phyloP scores from a whole-genome alignment of 306 rosid species.

The Senna tora region DNA sequence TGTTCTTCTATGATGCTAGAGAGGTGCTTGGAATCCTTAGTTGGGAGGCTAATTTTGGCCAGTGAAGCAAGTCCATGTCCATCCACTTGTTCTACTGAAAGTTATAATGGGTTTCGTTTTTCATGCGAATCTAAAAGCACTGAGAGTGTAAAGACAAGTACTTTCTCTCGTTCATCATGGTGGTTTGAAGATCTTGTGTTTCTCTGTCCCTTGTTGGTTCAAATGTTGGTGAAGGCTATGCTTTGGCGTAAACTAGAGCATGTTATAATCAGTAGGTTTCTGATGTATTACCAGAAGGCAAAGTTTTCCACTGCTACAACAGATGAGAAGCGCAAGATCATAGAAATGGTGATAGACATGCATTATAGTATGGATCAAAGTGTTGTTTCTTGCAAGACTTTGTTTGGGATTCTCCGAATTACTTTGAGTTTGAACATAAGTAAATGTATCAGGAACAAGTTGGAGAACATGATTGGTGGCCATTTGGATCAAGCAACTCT shows the following conservation, averaged over 20 bases:
- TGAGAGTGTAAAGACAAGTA: slow-evolving; percentile 54
- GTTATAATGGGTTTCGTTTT: slow-evolving; percentile 61
- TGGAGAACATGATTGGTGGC: slow-evolving; percentile 66
- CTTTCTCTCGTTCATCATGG: slow-evolving; percentile 54
- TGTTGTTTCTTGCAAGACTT: slow-evolving; percentile 43
- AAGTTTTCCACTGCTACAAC: slow-evolving; percentile 45
- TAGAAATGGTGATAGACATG: slow-evolving; percentile 51
- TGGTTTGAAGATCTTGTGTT: slow-evolving; percentile 69
- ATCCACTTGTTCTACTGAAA: slow-evolving; percentile 60
- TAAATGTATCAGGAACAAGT: slow-evolving; percentile 52
- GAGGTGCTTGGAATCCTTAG: slow-evolving; percentile 57
- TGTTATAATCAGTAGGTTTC: slow-evolving; percentile 51
- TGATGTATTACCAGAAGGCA: slow-evolving; percentile 60
- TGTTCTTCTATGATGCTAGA: slow-evolving; percentile 45
- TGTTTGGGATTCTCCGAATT: slow-evolving; percentile 59
- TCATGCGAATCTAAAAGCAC: slow-evolving; percentile 71
- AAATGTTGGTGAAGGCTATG: slow-evolving; percentile 55
- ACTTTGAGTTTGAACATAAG: slow-evolving; percentile 45
- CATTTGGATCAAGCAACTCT: slow-evolving; percentile 73
- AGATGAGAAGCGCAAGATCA: slow-evolving; percentile 47
- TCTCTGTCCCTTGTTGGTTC: slow-evolving; percentile 51
- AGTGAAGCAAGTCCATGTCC: slow-evolving; percentile 64
- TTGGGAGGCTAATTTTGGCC: slow-evolving; percentile 51
- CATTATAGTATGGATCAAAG: slow-evolving; percentile 44
- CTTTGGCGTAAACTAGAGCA: slow-evolving; percentile 51